Evolutionary conservation across 192 early-diverging fungal species (phyloP).

Genomic region (Funneliformis mosseae): DNA sequence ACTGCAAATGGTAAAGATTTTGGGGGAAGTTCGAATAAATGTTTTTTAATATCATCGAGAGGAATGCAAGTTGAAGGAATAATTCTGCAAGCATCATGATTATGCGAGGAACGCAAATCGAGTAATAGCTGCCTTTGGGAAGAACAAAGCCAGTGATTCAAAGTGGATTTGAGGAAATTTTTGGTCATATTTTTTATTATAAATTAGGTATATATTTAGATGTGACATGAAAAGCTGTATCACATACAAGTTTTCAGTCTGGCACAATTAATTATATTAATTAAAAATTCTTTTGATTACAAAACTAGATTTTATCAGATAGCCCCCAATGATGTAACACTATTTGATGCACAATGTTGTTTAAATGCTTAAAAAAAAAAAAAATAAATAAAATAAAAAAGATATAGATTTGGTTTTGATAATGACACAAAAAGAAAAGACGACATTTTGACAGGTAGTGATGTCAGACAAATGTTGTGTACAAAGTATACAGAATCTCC

Average conservation of each 20-base stretch:
- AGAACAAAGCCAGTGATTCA: background rate
- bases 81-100: slow-evolving; percentile 31
- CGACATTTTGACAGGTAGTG: background rate
- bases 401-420: background rate
- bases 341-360: too few species aligned
- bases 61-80: slow-evolving; percentile 47
- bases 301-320: too few species aligned
- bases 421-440: background rate
- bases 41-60: slow-evolving; percentile 18
- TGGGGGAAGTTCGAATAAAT: slow-evolving; percentile 44
- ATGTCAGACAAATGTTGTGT: background rate
- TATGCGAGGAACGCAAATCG: slow-evolving; percentile 36
- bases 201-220: too few species aligned
- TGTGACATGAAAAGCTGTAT: too few species aligned
- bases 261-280: too few species aligned
- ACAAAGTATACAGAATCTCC: background rate
- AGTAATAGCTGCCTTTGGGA: slow-evolving; percentile 34
- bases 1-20: slow-evolving; percentile 45
- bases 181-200: too few species aligned
- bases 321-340: too few species aligned
- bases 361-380: too few species aligned
- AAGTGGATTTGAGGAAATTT: background rate
- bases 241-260: too few species aligned
- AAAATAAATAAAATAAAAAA: too few species aligned
- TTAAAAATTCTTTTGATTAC: too few species aligned